phyloP scores from a whole-genome alignment of 257 asterid genomes.

The Leonotis leonurus region DNA sequence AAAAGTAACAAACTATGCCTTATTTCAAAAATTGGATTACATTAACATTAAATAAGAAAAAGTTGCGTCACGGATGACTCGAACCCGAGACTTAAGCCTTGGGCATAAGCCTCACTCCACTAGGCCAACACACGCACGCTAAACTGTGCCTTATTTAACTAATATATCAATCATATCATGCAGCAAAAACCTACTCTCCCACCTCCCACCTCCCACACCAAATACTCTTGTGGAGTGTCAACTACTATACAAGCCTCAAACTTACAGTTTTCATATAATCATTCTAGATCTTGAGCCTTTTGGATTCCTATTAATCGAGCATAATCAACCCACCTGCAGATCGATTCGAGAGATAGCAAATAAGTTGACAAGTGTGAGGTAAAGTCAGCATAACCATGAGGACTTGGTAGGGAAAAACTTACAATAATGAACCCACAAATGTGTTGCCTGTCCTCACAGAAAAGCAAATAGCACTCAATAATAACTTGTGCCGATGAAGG shows the following conservation, averaged over 20 bases:
- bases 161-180: too few species aligned
- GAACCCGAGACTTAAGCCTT: too few species aligned
- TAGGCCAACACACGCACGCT: too few species aligned
- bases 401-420: conserved; percentile 24
- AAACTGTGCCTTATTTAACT: neutral
- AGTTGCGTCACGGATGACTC: too few species aligned
- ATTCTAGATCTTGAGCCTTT: conserved; percentile 41
- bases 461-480: conserved; percentile 75
- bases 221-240: conserved; percentile 19
- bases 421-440: conserved; percentile 74
- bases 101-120: too few species aligned
- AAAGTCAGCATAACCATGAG: neutral
- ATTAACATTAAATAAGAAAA: too few species aligned
- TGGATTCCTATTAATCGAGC: conserved; percentile 86
- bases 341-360: conserved; percentile 23
- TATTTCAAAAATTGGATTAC: too few species aligned
- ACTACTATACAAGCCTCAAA: conserved; percentile 20
- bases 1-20: too few species aligned
- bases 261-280: conserved; percentile 10
- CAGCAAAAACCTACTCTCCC: neutral
- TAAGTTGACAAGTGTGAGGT: neutral
- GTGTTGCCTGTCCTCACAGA: conserved; percentile 97
- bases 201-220: too few species aligned
- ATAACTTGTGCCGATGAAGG: conserved; percentile 71
- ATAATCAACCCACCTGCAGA: conserved; percentile 88